Conservation (phyloP, 169 alveolate species). For the Plasmodium falciparum region DNA sequence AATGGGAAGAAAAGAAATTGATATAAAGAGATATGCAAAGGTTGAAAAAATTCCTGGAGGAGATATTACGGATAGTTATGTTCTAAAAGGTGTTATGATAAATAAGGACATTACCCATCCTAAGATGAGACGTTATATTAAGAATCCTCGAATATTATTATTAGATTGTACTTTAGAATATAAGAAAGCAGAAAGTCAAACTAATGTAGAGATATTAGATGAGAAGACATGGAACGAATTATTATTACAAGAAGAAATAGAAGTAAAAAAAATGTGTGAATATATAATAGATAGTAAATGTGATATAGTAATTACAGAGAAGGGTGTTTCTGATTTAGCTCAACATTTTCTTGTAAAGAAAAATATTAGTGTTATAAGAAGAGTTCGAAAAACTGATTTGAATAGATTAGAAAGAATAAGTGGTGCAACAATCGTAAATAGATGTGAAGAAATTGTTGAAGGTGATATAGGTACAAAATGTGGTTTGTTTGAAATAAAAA, state of each 20-base stretch:
- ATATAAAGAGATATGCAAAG: constrained; percentile 96
- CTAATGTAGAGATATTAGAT: constrained; percentile 97
- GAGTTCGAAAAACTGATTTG: constrained; percentile 97
- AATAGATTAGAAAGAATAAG: constrained; percentile 95
- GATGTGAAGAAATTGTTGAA: constrained; percentile 97
- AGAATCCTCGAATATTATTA: constrained; percentile 96
- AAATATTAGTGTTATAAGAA: constrained; percentile 94
- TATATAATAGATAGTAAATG: constrained; percentile 95
- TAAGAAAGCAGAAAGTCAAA: constrained; percentile 98
- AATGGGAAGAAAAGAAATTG: constrained; percentile 92
- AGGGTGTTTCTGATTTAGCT: constrained; percentile 96
- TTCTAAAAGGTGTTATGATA: constrained; percentile 97
- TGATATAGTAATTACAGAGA: constrained; percentile 98
- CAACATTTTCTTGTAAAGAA: constrained; percentile 97
- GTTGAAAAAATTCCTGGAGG: constrained; percentile 99
- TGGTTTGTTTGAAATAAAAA: constrained; percentile 96
- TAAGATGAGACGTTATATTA: constrained; percentile 95
- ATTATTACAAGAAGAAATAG: constrained; percentile 97
- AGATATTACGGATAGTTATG: constrained; percentile 94
- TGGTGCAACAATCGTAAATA: constrained; percentile 98
- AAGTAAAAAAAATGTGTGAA: constrained; percentile 96
- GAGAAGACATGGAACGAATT: constrained; percentile 97
- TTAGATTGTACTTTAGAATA: constrained; percentile 99
- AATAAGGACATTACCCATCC: constrained; percentile 99
- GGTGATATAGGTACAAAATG: constrained; percentile 96